Evolutionary conservation across 2,329 filamentous ascomycete genomes (phyloP).

Genomic region (Penicillium expansum): DNA sequence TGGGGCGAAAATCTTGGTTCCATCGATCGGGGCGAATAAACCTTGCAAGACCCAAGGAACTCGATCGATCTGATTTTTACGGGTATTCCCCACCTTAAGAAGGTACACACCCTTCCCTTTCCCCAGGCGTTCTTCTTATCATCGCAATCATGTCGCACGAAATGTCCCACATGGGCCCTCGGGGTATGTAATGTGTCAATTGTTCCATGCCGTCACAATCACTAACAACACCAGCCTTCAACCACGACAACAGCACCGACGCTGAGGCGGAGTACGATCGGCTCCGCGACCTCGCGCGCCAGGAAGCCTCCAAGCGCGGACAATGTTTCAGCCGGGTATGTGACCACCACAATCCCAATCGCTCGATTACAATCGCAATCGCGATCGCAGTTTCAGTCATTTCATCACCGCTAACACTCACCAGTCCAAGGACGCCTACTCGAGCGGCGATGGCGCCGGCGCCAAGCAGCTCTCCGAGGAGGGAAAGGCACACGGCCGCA

Average conservation of each 20-base stretch:
- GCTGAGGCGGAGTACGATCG: constrained; percentile 89
- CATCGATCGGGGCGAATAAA: background rate
- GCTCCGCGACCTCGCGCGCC: constrained; percentile 75
- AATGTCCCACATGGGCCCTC: constrained; percentile 43
- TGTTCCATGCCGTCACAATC: background rate
- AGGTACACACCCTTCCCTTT: background rate
- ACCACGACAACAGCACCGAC: constrained; percentile 63
- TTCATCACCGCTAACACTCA: constrained; percentile 42
- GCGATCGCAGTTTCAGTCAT: background rate
- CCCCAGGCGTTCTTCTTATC: background rate
- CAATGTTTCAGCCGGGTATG: constrained; percentile 70
- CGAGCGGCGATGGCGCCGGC: constrained; percentile 73
- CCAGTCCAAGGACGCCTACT: constrained; percentile 67
- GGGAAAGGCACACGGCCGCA: constrained; percentile 76
- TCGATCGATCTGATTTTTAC: constrained; percentile 23
- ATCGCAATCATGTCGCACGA: constrained; percentile 38
- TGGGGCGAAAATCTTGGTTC: background rate
- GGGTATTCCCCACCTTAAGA: constrained; percentile 11
- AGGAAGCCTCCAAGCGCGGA: constrained; percentile 74
- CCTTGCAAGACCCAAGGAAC: constrained; percentile 11
- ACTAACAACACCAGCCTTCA: constrained; percentile 60
- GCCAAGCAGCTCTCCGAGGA: constrained; percentile 82
- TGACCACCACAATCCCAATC: background rate
- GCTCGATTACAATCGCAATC: background rate
- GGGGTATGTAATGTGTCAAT: constrained; percentile 31